Evolutionary conservation across 1,284 basidiomycete species (phyloP).

Genomic region (Takashimella koratensis): DNA sequence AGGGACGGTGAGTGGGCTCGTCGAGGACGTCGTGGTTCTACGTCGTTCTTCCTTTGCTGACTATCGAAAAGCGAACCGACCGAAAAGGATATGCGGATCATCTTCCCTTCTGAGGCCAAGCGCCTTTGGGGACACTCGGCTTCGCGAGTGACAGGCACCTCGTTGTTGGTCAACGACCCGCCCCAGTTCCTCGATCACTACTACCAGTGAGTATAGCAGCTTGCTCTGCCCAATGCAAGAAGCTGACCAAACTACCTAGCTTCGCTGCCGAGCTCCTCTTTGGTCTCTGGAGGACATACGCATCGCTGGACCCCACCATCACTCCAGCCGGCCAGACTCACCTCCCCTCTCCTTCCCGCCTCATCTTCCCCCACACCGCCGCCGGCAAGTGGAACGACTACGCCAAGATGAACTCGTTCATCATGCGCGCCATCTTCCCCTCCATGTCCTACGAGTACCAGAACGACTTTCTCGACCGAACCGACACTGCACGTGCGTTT

Average conservation of each 20-base stretch:
- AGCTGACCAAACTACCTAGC: too few relatives aligned
- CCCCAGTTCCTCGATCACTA: conserved; percentile 67
- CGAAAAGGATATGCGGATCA: conserved; percentile 70
- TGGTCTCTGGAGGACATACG: conserved; percentile 82
- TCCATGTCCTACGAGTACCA: conserved; percentile 58
- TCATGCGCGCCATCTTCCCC: conserved; percentile 71
- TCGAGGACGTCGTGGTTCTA: too few relatives aligned
- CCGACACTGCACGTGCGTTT: conserved; percentile 62
- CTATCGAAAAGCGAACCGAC: conserved; percentile 60
- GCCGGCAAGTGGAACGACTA: conserved; percentile 81
- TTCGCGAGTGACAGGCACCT: conserved; percentile 42
- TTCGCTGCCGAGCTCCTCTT: conserved; percentile 85
- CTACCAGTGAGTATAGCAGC: conserved; percentile 35
- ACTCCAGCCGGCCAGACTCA: conserved; percentile 57
- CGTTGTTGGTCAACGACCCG: conserved; percentile 67
- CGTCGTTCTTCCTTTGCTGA: too few relatives aligned
- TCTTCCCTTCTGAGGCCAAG: conserved; percentile 65
- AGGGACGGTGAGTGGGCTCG: conserved; percentile 32
- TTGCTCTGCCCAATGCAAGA: neutral
- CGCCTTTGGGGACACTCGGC: conserved; percentile 60
- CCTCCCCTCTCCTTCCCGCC: conserved; percentile 66
- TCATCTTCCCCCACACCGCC: conserved; percentile 69
- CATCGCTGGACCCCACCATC: conserved; percentile 69
- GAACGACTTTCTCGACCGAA: conserved; percentile 58
- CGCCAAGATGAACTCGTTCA: conserved; percentile 62